Conservation (phyloP, 163 green algal species). For the Scenedesmus sp. region DNA sequence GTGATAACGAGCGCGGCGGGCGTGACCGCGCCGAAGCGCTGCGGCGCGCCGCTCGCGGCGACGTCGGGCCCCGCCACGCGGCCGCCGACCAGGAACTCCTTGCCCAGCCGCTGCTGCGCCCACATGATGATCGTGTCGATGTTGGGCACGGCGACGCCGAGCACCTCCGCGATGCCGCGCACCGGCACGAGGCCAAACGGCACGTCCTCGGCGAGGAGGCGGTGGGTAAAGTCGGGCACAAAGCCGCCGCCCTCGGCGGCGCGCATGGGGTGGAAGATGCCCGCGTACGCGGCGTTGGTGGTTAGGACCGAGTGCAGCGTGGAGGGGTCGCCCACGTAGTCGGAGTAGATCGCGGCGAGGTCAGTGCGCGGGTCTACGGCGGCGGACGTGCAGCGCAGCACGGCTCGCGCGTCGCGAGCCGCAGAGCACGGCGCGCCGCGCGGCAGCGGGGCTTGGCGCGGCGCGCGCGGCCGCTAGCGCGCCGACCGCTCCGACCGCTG, state of each 20-base stretch:
- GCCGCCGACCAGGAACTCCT: slow-evolving; percentile 18
- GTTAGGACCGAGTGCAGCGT: slow-evolving; percentile 1
- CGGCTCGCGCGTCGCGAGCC: no score
- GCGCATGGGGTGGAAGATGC: slow-evolving; percentile 3
- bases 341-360: not conserved
- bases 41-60: not conserved
- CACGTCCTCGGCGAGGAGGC: slow-evolving; percentile 27
- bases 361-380: not conserved
- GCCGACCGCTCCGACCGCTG: no score
- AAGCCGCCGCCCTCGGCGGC: not conserved
- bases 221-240: slow-evolving; percentile 14
- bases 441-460: no score
- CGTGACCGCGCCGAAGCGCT: slow-evolving; percentile 2
- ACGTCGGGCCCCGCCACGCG: slow-evolving; percentile 1
- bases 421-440: no score
- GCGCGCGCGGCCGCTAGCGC: no score
- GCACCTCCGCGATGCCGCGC: slow-evolving; percentile 16
- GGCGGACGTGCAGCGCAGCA: no score
- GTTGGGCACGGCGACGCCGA: slow-evolving; percentile 9
- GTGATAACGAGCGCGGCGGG: not conserved
- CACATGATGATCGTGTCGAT: slow-evolving; percentile 29
- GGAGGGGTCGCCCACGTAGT: not conserved
- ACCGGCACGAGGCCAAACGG: slow-evolving; percentile 21
- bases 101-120: slow-evolving; percentile 19
- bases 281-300: slow-evolving; percentile 28